Percentiles rank a stretch among this genome's conserved stretches.
Conservation (phyloP, 2,329 filamentous ascomycete genomes). For the Colletotrichum tamarilloi region DNA sequence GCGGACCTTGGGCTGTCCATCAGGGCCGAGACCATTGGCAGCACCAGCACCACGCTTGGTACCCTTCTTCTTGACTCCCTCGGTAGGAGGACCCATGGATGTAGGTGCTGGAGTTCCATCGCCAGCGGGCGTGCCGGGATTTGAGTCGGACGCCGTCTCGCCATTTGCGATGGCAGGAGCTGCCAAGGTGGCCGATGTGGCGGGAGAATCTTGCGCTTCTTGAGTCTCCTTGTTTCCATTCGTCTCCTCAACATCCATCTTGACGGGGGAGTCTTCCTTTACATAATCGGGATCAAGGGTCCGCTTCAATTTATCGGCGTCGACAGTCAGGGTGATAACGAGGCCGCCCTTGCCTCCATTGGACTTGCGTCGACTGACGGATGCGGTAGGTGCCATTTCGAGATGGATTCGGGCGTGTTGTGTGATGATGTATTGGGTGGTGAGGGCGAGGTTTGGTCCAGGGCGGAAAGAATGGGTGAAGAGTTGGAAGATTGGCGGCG, state of each 20-base stretch:
- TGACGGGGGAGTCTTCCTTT: constrained; percentile 57
- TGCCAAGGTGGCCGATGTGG: constrained; percentile 52
- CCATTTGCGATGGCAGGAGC: constrained; percentile 57
- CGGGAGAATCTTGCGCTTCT: constrained; percentile 57
- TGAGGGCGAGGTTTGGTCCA: background rate
- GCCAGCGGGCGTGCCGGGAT: constrained; percentile 67
- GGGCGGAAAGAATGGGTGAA: constrained; percentile 7
- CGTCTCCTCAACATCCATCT: constrained; percentile 43
- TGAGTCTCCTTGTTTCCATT: constrained; percentile 46
- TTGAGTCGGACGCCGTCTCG: constrained; percentile 70
- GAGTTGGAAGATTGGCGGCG: constrained; percentile 14
- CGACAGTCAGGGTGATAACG: constrained; percentile 65
- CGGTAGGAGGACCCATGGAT: constrained; percentile 69
- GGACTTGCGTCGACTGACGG: constrained; percentile 36
- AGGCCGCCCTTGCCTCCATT: constrained; percentile 42
- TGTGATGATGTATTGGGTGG: background rate
- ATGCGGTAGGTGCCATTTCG: constrained; percentile 33
- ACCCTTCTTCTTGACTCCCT: constrained; percentile 80
- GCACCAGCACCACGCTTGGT: constrained; percentile 75
- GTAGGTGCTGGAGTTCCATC: constrained; percentile 66
- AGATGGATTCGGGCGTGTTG: constrained; percentile 7
- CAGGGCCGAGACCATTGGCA: constrained; percentile 69
- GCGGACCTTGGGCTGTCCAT: constrained; percentile 75
- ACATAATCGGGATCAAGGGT: constrained; percentile 57
- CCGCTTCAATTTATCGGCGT: constrained; percentile 61